Percentiles rank a stretch among this genome's conserved stretches.
phyloP scores from a whole-genome alignment of 305 asterid species.

The Plantago rigida region DNA sequence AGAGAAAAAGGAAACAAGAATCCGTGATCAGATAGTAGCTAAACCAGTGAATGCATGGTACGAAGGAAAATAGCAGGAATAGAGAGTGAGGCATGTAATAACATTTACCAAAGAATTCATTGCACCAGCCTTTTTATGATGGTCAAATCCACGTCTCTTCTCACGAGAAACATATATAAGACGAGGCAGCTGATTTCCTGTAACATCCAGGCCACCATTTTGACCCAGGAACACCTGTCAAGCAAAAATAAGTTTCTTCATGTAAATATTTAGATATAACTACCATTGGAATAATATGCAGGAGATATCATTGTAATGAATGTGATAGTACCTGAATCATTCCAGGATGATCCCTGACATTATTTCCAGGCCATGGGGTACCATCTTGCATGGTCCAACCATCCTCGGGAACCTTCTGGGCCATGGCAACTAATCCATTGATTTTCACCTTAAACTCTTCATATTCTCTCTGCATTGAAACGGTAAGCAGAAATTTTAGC shows the following conservation, averaged over 20 bases:
- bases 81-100: background rate
- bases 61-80: background rate
- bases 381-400: constrained; percentile 91
- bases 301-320: constrained; percentile 7
- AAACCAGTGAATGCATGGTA: background rate
- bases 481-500: constrained; percentile 14
- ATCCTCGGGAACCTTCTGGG: constrained; percentile 70
- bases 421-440: constrained; percentile 61
- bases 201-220: constrained; percentile 56
- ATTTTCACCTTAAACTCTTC: constrained; percentile 65
- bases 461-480: constrained; percentile 55
- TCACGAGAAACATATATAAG: constrained; percentile 75
- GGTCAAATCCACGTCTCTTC: constrained; percentile 67
- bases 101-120: constrained; percentile 61
- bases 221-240: constrained; percentile 61
- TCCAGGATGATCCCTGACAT: constrained; percentile 77
- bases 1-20: background rate
- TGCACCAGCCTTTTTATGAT: constrained; percentile 75
- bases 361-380: constrained; percentile 79
- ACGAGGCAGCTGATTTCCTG: constrained; percentile 61
- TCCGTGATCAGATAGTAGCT: constrained; percentile 2
- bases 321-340: constrained; percentile 57
- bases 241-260: constrained; percentile 4
- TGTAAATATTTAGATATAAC: background rate
- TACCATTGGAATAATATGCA: background rate